Percentiles rank a stretch among this genome's conserved stretches.
Evolutionary conservation across 2,329 filamentous ascomycete species (phyloP).

Genomic region (Madurella mycetomatis): DNA sequence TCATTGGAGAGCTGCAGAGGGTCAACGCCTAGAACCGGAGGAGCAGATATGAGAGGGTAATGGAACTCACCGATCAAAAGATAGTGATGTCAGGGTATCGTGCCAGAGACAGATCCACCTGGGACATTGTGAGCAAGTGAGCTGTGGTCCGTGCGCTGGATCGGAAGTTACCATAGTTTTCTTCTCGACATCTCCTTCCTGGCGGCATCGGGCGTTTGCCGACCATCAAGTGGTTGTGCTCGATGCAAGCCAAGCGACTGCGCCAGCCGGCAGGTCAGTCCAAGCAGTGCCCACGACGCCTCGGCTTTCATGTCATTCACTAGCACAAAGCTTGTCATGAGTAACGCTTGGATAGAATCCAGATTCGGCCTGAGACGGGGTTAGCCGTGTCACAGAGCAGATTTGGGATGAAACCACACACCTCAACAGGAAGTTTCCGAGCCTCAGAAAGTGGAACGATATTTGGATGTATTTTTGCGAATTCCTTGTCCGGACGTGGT

Average conservation of each 20-base stretch:
- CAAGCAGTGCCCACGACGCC: conserved; percentile 61
- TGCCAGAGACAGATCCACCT: conserved; percentile 64
- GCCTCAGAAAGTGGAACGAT: conserved; percentile 60
- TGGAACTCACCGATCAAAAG: conserved; percentile 54
- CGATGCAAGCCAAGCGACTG: conserved; percentile 61
- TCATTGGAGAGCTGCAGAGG: conserved; percentile 52
- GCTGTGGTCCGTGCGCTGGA: background rate
- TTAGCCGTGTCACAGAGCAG: conserved; percentile 3
- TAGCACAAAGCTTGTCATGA: conserved; percentile 59
- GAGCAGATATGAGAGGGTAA: background rate
- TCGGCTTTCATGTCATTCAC: conserved; percentile 68
- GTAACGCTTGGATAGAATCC: conserved; percentile 60
- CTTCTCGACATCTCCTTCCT: conserved; percentile 53
- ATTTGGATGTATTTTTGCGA: conserved; percentile 60
- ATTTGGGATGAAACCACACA: conserved; percentile 22
- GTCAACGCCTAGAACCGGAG: background rate
- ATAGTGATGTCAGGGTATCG: conserved; percentile 60
- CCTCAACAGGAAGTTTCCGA: conserved; percentile 60
- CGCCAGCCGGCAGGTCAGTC: conserved; percentile 60
- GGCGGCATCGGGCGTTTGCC: conserved; percentile 43
- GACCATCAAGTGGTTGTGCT: conserved; percentile 40
- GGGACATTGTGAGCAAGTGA: conserved; percentile 21
- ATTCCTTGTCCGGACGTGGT: conserved; percentile 55
- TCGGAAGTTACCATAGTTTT: conserved; percentile 47
- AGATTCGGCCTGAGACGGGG: conserved; percentile 49